A percentile compares a stretch with the other conserved stretches of the same genome.
phyloP scores from a whole-genome alignment of 371 early-diverging fungal species.

The Apophysomyces sp. region DNA sequence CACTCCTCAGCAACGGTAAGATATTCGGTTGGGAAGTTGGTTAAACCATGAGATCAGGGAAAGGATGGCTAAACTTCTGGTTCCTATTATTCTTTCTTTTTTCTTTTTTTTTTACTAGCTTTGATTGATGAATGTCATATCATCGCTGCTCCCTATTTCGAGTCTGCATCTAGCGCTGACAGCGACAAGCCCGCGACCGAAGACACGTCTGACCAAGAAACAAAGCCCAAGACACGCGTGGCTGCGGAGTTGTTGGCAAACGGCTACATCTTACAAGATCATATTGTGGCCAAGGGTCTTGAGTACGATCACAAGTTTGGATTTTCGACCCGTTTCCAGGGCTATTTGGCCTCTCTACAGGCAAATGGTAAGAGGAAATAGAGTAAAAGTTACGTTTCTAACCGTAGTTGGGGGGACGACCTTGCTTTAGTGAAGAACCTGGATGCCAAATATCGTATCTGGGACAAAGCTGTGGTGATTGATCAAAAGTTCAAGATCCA shows the following conservation, averaged over 20 bases:
- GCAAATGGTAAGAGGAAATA: slow-evolving; percentile 23
- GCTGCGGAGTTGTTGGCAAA: slow-evolving; percentile 66
- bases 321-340: slow-evolving; percentile 30
- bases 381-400: neutral
- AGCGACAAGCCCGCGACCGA: slow-evolving; percentile 18
- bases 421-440: slow-evolving; percentile 42
- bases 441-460: slow-evolving; percentile 61
- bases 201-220: slow-evolving; percentile 42
- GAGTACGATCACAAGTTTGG: slow-evolving; percentile 58
- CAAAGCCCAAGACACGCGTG: slow-evolving; percentile 58
- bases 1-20: slow-evolving; percentile 59
- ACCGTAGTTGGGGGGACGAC: neutral
- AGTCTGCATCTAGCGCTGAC: slow-evolving; percentile 19
- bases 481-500: slow-evolving; percentile 60
- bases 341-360: slow-evolving; percentile 29
- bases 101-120: slow-evolving; percentile 29
- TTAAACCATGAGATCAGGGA: too few species aligned
- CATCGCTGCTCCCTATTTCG: slow-evolving; percentile 56
- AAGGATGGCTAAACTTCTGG: too few species aligned
- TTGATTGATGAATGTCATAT: slow-evolving; percentile 66
- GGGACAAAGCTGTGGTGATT: slow-evolving; percentile 52
- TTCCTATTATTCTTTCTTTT: slow-evolving; percentile 4
- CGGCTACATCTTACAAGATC: slow-evolving; percentile 58
- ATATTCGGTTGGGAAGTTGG: too few species aligned
- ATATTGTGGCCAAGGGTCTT: slow-evolving; percentile 61